Conservation (phyloP, 441 rosid species). For the Gossypium gossypioides region DNA sequence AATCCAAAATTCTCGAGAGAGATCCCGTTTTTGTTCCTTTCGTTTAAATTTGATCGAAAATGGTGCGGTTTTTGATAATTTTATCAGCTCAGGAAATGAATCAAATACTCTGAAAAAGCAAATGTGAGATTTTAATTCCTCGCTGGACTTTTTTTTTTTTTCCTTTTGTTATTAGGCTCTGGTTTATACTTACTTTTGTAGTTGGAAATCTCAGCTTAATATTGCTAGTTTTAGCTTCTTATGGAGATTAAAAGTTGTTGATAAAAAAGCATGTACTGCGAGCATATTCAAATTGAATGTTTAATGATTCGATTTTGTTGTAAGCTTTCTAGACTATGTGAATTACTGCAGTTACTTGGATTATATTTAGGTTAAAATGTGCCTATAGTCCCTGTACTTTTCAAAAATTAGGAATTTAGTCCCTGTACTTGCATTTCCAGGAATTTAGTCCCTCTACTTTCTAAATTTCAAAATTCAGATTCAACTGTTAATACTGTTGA, state of each 20-base stretch:
- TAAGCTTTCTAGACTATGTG: background rate
- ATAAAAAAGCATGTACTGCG: background rate
- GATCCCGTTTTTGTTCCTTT: slow-evolving; percentile 17
- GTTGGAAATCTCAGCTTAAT: background rate
- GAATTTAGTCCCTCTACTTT: too few relatives aligned
- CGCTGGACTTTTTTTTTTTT: background rate
- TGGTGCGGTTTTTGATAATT: background rate
- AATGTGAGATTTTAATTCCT: slow-evolving; percentile 16
- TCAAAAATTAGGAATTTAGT: too few relatives aligned
- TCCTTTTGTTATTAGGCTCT: background rate
- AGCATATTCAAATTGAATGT: background rate
- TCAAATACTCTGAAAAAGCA: slow-evolving; percentile 1
- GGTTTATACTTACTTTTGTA: background rate
- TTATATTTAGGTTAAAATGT: too few relatives aligned
- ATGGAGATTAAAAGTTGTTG: background rate
- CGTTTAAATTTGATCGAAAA: slow-evolving; percentile 8
- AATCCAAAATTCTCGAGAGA: slow-evolving; percentile 7
- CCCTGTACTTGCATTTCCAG: too few relatives aligned
- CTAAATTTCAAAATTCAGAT: too few relatives aligned
- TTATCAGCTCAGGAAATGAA: slow-evolving; percentile 7
- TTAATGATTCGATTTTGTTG: background rate
- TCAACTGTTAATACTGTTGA: too few relatives aligned
- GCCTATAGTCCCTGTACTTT: too few relatives aligned
- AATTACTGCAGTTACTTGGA: background rate
- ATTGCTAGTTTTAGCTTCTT: background rate